A percentile compares a stretch with the other conserved stretches of the same genome.
These are phyloP conservation scores for Sclerotiophoma versabilis DNA, from an alignment of 2,329 filamentous ascomycete genomes.

Conservation along the genomic window DNA sequence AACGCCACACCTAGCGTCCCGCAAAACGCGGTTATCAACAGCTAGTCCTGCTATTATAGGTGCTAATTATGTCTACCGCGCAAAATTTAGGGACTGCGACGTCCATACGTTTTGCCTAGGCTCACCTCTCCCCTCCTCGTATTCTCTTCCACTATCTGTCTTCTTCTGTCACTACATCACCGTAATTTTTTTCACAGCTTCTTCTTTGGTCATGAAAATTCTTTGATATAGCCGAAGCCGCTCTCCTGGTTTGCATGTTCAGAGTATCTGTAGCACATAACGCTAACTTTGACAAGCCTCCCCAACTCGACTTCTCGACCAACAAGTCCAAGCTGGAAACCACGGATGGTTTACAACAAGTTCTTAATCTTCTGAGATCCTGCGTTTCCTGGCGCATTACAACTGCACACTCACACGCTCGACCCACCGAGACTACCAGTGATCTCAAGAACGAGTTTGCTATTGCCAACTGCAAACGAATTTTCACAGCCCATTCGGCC, in stretches of 20 bases:
- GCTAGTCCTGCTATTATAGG: not conserved
- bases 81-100: not conserved
- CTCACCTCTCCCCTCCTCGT: not conserved
- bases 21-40: not conserved
- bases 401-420: not conserved
- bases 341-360: not conserved
- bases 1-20: conserved; percentile 2
- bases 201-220: not conserved
- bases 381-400: not conserved
- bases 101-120: not conserved
- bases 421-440: conserved; percentile 11
- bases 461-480: conserved; percentile 29
- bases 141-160: too few relatives aligned
- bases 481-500: conserved; percentile 24
- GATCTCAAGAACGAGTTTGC: conserved; percentile 32
- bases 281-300: conserved; percentile 29
- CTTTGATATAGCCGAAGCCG: conserved; percentile 31
- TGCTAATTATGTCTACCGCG: not conserved
- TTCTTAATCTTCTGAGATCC: conserved; percentile 2
- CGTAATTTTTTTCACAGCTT: too few relatives aligned
- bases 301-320: not conserved
- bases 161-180: not conserved
- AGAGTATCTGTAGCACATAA: conserved; percentile 31
- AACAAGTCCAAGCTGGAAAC: not conserved
- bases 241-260: conserved; percentile 33